These are phyloP conservation scores for Neurospora crassa DNA, from an alignment of 2,329 filamentous ascomycete species.

Conservation along the genomic window DNA sequence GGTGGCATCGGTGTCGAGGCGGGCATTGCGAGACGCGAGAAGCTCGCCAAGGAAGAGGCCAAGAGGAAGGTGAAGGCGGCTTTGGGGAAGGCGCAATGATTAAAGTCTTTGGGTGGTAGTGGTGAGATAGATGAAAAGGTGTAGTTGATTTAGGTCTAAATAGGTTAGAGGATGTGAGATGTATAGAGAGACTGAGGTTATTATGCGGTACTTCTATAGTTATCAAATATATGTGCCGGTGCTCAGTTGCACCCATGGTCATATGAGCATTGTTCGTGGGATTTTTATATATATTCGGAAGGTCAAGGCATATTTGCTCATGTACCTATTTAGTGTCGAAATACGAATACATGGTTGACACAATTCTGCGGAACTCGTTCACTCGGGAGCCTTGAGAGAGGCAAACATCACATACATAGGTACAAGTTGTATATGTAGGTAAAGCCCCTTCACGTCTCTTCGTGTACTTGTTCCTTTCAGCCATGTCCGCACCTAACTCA, in stretches of 20 bases:
- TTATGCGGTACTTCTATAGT: not conserved
- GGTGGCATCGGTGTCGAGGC: conserved; percentile 91
- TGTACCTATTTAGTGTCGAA: not conserved
- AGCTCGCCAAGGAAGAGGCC: conserved; percentile 65
- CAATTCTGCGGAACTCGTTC: no score
- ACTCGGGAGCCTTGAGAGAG: no score
- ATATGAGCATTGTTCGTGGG: no score
- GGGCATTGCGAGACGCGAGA: conserved; percentile 69
- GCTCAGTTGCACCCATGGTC: not conserved
- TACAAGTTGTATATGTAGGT: no score
- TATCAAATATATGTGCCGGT: not conserved
- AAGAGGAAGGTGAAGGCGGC: conserved; percentile 35
- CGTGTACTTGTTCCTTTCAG: no score
- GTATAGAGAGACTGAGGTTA: not conserved
- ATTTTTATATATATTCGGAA: no score
- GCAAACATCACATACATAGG: no score
- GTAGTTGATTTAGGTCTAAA: not conserved
- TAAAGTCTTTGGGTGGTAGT: no score
- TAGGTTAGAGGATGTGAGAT: not conserved
- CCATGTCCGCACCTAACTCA: no score
- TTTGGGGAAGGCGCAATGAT: conserved; percentile 20
- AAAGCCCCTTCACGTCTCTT: no score
- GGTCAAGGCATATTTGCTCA: not conserved
- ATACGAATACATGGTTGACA: not conserved
- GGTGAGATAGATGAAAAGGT: not conserved